Evolutionary conservation across 257 asterid species (phyloP), one percentile per base, ranked within the genome.

Genomic region (Misopates orontium): DNA sequence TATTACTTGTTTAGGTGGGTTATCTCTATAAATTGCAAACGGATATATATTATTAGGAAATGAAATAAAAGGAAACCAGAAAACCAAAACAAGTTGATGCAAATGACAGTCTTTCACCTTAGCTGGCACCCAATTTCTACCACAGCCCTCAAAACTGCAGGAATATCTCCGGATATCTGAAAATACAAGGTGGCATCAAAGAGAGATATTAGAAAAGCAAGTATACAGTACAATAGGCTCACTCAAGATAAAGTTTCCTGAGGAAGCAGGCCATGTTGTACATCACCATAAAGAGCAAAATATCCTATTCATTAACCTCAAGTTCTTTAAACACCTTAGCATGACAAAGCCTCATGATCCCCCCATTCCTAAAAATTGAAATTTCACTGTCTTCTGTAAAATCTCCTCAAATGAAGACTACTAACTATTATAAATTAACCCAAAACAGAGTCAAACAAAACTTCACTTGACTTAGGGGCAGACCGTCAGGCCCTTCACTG

Each of bases 1-100:
- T 73, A 90, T 86, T 49, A 88, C 97, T 87, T 94, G 96, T 70
- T 85, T 88, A 55, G 97, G 95, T 7, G 97, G 96, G 64, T 84
- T 86, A 73, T 86, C 95, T 82, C 97, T 94, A 83, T 62, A 73
- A 59, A 67, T 71, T 53, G 57, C 60, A 75, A 60, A 57, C 24
- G 56, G 13, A 47, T 36, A 36, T 36, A 17, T 19, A 64, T 12
- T 41, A 65, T 66, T 55, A 68, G 66, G 6, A 22, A 22, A 40
- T 5, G 61, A 57, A 65, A 19, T 47, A 47, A 10, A 9, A 44
- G 36, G 41, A 60, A 48, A 20, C 56, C 20, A 49, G 36, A 28
- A 72, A 57, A 22, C 19, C 48, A 62, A 57, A 50, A 62, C 17
- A 20, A 21, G 53, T 44, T 24, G 64, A 67, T 18, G 60, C 24